Percentiles rank a stretch among this genome's conserved stretches.
Evolutionary conservation across 2,329 filamentous ascomycete genomes (phyloP).

Genomic region (Penicillium vulpinum): DNA sequence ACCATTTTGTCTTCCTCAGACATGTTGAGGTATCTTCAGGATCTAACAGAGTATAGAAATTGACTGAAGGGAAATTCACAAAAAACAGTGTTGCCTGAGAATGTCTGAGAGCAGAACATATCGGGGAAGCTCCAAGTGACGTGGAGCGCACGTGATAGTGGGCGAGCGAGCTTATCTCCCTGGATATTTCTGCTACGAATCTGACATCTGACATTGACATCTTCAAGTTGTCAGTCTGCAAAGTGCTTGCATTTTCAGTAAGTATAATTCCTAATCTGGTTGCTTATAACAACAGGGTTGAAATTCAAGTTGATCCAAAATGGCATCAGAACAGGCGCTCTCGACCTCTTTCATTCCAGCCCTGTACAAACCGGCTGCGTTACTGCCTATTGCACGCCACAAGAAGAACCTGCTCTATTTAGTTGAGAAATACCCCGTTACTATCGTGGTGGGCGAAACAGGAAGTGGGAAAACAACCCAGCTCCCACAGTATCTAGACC

Average conservation of each 20-base stretch:
- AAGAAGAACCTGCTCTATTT: slow-evolving; percentile 78
- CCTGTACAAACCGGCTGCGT: slow-evolving; percentile 77
- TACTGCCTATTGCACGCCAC: slow-evolving; percentile 86
- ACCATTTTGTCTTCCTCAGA: slow-evolving; percentile 41
- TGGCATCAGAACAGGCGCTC: slow-evolving; percentile 48
- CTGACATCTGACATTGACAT: no score
- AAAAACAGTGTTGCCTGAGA: slow-evolving; percentile 20
- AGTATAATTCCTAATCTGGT: not conserved
- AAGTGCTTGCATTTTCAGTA: slow-evolving; percentile 6
- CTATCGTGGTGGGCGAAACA: slow-evolving; percentile 88
- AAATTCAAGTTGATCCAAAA: slow-evolving; percentile 20
- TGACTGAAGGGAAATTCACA: not conserved
- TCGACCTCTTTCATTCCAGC: slow-evolving; percentile 66
- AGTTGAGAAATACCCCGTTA: slow-evolving; percentile 79
- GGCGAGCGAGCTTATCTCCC: no score
- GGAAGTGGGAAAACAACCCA: slow-evolving; percentile 96
- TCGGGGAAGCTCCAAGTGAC: slow-evolving; percentile 29
- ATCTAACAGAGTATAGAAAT: not conserved
- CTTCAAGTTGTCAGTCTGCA: not conserved
- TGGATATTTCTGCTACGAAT: slow-evolving; percentile 10
- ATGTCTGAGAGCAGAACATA: slow-evolving; percentile 17
- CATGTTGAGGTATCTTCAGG: slow-evolving; percentile 24
- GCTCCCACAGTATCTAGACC: slow-evolving; percentile 85
- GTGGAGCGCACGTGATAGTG: slow-evolving; percentile 29
- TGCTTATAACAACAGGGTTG: not conserved